Conservation (phyloP, 2,329 filamentous ascomycete species). For the Beauveria scarabaeidicola region DNA sequence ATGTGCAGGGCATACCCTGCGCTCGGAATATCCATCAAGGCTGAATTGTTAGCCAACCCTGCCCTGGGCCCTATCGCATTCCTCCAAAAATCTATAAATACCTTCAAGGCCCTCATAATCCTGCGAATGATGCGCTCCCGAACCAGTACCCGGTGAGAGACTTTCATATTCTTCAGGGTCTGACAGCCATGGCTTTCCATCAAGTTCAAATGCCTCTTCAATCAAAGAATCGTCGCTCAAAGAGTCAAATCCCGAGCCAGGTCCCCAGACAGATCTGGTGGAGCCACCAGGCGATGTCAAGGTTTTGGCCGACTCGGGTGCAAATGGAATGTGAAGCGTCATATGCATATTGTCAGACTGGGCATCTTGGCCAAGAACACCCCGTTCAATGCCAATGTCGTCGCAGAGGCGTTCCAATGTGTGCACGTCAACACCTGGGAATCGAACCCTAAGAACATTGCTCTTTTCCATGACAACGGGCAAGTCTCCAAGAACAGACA, state of each 20-base stretch:
- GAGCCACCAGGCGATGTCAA: constrained; percentile 42
- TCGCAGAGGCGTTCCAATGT: constrained; percentile 77
- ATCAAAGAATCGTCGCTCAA: constrained; percentile 28
- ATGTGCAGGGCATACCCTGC: background rate
- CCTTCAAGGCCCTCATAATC: constrained; percentile 49
- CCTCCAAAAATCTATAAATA: constrained; percentile 50
- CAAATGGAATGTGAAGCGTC: constrained; percentile 79
- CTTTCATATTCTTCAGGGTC: constrained; percentile 41
- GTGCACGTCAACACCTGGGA: constrained; percentile 79
- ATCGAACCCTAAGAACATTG: constrained; percentile 68
- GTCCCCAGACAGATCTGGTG: constrained; percentile 34
- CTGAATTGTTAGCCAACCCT: constrained; percentile 20
- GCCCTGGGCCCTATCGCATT: constrained; percentile 40
- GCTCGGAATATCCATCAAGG: background rate
- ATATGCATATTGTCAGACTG: constrained; percentile 61
- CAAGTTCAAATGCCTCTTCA: constrained; percentile 32
- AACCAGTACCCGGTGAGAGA: constrained; percentile 40
- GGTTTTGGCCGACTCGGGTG: constrained; percentile 43
- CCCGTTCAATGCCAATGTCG: constrained; percentile 76
- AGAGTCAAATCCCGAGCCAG: constrained; percentile 31
- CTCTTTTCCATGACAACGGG: constrained; percentile 65
- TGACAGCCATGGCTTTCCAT: constrained; percentile 41
- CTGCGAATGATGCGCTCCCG: constrained; percentile 35
- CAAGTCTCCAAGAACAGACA: constrained; percentile 73
- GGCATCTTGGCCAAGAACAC: constrained; percentile 66